A percentile compares a stretch with the other conserved stretches of the same genome.
Evolutionary conservation across 1,284 basidiomycete species (phyloP).

Genomic region (Sphagnurus paluster): DNA sequence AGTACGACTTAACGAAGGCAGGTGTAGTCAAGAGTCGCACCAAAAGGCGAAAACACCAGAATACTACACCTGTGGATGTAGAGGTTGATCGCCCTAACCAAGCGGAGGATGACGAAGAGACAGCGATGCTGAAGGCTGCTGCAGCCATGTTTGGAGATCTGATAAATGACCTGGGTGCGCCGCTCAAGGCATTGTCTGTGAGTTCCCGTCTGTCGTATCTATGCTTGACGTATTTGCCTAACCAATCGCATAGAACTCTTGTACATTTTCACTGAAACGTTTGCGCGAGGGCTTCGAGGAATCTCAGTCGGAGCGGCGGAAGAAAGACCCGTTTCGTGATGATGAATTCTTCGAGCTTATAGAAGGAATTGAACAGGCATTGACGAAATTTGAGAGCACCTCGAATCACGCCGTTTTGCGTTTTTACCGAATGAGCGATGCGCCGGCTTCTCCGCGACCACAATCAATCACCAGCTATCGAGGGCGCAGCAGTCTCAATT

Average conservation of each 20-base stretch:
- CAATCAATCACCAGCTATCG: conserved; percentile 30
- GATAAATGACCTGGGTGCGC: conserved; percentile 80
- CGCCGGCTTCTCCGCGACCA: conserved; percentile 22
- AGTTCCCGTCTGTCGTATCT: conserved; percentile 26
- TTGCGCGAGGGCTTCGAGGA: conserved; percentile 66
- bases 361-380: conserved; percentile 64
- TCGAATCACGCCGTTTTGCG: conserved; percentile 82
- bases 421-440: conserved; percentile 63
- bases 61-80: conserved; percentile 17
- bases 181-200: conserved; percentile 77
- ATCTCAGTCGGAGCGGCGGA: conserved; percentile 31
- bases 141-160: conserved; percentile 81
- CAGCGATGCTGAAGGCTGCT: conserved; percentile 60
- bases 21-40: conserved; percentile 51
- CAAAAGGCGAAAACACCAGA: conserved; percentile 30
- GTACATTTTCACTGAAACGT: conserved; percentile 55
- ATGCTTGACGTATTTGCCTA: not conserved
- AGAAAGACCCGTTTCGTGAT: conserved; percentile 36
- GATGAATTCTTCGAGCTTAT: conserved; percentile 66
- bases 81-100: conserved; percentile 20
- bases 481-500: conserved; percentile 25
- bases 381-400: conserved; percentile 77
- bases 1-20: conserved; percentile 77
- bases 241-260: conserved; percentile 57
- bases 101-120: conserved; percentile 55